These are phyloP conservation scores for Starmerella gropengiesseri DNA, from an alignment of 805 yeast genomes.

Conservation along the genomic window DNA sequence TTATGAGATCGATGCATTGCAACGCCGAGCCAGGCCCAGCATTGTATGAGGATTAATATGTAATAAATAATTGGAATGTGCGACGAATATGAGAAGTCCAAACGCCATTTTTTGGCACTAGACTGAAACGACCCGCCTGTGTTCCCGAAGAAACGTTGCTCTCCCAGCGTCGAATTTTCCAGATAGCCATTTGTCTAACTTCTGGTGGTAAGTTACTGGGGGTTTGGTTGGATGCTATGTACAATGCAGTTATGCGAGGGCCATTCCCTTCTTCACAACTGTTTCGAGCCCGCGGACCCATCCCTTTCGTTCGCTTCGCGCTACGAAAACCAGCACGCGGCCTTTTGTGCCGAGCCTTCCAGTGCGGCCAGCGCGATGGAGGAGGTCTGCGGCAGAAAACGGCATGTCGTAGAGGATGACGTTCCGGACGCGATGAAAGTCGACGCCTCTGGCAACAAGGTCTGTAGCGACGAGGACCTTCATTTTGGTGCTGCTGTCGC, in stretches of 20 bases:
- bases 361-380: slow-evolving; percentile 89
- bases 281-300: slow-evolving; percentile 77
- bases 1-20: no score
- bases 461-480: slow-evolving; percentile 75
- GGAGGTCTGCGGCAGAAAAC: slow-evolving; percentile 66
- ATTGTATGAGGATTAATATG: no score
- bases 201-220: slow-evolving; percentile 16
- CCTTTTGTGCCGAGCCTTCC: slow-evolving; percentile 88
- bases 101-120: slow-evolving; percentile 5
- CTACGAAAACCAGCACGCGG: slow-evolving; percentile 69
- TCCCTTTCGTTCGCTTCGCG: slow-evolving; percentile 52
- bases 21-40: no score
- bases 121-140: slow-evolving; percentile 16
- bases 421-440: slow-evolving; percentile 70
- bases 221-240: background rate
- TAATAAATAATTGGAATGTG: slow-evolving; percentile 6
- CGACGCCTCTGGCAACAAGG: slow-evolving; percentile 78
- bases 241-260: slow-evolving; percentile 19
- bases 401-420: slow-evolving; percentile 82
- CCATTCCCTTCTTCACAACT: slow-evolving; percentile 41
- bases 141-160: slow-evolving; percentile 8
- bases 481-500: slow-evolving; percentile 15
- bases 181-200: slow-evolving; percentile 14
- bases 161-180: slow-evolving; percentile 17
- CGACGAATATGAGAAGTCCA: slow-evolving; percentile 10